Evolutionary conservation across 139 green algal species (phyloP).

Genomic region (Chlorella sp.): DNA sequence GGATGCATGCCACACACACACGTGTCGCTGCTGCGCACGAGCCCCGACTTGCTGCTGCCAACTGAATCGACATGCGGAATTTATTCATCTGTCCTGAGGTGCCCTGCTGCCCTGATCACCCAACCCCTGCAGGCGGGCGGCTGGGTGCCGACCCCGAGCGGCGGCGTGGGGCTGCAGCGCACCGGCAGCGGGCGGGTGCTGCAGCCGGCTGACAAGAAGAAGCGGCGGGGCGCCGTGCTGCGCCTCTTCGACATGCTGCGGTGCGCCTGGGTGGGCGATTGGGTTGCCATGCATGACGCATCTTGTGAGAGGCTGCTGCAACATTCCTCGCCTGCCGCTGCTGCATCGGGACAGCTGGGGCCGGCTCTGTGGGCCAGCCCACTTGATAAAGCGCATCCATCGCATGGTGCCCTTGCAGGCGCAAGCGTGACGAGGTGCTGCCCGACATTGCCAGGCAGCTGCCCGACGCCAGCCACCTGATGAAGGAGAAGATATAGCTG

Average conservation of each 20-base stretch:
- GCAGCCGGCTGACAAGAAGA: conserved; percentile 6
- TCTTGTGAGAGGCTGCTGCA: neutral
- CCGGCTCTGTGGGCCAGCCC: no score
- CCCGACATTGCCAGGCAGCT: conserved; percentile 45
- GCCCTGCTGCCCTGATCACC: no score
- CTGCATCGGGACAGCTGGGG: neutral
- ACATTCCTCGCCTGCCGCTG: no score
- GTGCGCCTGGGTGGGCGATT: neutral
- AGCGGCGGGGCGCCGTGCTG: conserved; percentile 46
- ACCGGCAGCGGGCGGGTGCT: neutral
- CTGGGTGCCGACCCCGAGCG: neutral
- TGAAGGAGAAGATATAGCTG: conserved; percentile 49
- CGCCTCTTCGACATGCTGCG: conserved; percentile 46
- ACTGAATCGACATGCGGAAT: no score
- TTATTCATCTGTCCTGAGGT: no score
- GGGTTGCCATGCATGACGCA: no score
- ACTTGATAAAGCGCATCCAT: neutral
- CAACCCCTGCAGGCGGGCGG: conserved; percentile 6
- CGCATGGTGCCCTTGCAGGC: neutral
- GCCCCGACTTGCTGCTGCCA: no score
- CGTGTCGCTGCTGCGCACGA: no score
- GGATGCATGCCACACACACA: no score
- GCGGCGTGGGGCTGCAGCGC: neutral
- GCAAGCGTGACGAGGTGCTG: conserved; percentile 55
- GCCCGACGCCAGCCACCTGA: conserved; percentile 7